Evolutionary conservation across 352 stramenopile species (phyloP).

Genomic region (Phytopythium delawarense): DNA sequence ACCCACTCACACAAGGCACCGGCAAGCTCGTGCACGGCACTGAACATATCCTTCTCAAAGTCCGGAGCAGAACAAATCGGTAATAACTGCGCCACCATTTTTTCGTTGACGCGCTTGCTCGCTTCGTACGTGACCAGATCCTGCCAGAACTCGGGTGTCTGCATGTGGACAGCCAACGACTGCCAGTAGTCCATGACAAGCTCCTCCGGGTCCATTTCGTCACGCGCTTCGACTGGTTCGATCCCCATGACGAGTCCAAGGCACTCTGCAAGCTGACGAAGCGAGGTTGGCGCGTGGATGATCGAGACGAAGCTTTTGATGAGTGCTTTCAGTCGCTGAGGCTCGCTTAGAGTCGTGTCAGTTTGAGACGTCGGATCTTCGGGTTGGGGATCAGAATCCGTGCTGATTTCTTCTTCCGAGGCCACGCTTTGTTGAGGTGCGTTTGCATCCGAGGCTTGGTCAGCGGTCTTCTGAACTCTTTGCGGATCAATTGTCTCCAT

Average conservation of each 20-base stretch:
- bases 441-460: background rate
- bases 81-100: constrained; percentile 47
- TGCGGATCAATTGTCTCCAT: background rate
- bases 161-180: constrained; percentile 27
- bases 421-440: background rate
- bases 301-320: constrained; percentile 39
- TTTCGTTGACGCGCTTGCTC: constrained; percentile 28
- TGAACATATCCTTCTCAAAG: constrained; percentile 53
- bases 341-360: background rate
- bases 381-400: background rate
- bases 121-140: constrained; percentile 43
- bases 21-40: constrained; percentile 43
- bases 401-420: background rate
- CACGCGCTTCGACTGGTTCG: constrained; percentile 43
- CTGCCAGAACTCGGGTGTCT: constrained; percentile 42
- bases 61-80: constrained; percentile 57
- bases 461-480: background rate
- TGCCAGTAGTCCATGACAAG: constrained; percentile 76
- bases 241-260: constrained; percentile 64
- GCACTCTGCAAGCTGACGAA: constrained; percentile 66
- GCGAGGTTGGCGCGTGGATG: constrained; percentile 33
- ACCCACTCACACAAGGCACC: constrained; percentile 65
- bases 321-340: constrained; percentile 3
- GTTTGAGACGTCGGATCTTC: background rate
- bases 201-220: constrained; percentile 70